phyloP scores from a whole-genome alignment of 768 basidiomycete genomes.

The Megacollybia marginata region DNA sequence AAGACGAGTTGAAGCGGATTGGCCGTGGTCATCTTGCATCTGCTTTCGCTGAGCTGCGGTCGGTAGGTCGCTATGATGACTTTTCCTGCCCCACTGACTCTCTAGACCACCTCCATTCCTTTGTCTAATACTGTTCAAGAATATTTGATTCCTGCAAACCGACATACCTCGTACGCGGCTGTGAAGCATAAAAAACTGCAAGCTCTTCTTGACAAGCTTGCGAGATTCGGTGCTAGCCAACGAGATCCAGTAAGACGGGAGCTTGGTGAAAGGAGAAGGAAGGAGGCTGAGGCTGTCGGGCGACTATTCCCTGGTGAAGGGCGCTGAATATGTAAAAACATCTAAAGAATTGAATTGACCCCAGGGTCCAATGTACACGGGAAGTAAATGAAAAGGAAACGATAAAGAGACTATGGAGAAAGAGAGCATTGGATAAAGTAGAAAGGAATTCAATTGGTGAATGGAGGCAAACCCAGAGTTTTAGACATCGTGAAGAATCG shows the following conservation, averaged over 20 bases:
- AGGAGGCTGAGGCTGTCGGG: conserved; percentile 73
- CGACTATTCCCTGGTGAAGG: conserved; percentile 66
- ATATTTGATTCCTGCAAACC: conserved; percentile 65
- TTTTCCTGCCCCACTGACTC: not conserved
- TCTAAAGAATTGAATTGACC: conserved; percentile 3
- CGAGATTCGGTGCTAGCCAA: conserved; percentile 55
- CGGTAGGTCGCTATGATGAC: conserved; percentile 39
- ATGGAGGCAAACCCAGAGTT: conserved; percentile 33
- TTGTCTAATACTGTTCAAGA: conserved; percentile 69
- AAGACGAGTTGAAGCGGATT: conserved; percentile 74
- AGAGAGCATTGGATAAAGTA: conserved; percentile 31
- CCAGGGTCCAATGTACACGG: not conserved
- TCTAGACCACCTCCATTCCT: conserved; percentile 65
- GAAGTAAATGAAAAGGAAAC: conserved; percentile 10
- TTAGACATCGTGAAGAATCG: conserved; percentile 54
- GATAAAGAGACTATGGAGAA: conserved; percentile 20
- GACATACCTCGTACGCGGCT: conserved; percentile 56
- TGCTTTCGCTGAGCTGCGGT: conserved; percentile 74
- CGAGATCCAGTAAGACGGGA: conserved; percentile 56
- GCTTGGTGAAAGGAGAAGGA: conserved; percentile 62
- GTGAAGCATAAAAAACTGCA: conserved; percentile 71
- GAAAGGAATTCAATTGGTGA: not conserved
- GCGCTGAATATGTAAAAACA: conserved; percentile 26
- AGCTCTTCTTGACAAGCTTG: conserved; percentile 71
- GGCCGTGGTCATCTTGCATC: conserved; percentile 62